These are phyloP conservation scores for Neonectria punicea DNA, from an alignment of 2,329 filamentous ascomycete genomes.

Conservation along the genomic window DNA sequence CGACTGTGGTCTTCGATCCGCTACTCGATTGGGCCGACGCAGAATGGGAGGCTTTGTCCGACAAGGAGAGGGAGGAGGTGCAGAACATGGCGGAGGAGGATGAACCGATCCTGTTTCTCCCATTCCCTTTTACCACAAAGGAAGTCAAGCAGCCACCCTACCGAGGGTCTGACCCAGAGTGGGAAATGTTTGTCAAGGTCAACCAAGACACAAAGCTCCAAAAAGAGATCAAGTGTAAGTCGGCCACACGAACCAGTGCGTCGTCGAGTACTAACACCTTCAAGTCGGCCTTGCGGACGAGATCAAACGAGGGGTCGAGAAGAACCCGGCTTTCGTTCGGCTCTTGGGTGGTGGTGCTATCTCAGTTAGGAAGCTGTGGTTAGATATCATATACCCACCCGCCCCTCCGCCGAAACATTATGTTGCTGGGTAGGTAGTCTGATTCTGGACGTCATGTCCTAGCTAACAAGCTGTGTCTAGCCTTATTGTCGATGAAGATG, in stretches of 20 bases:
- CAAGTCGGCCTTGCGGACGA: slow-evolving; percentile 48
- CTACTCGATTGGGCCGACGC: slow-evolving; percentile 55
- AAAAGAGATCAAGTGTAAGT: slow-evolving; percentile 59
- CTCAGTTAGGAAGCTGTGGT: slow-evolving; percentile 64
- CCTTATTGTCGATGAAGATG: slow-evolving; percentile 60
- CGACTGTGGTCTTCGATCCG: slow-evolving; percentile 57
- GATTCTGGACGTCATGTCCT: no score
- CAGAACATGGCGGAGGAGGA: slow-evolving; percentile 55
- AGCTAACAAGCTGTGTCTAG: slow-evolving; percentile 49
- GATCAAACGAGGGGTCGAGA: slow-evolving; percentile 52
- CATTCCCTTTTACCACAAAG: slow-evolving; percentile 68
- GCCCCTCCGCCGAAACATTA: slow-evolving; percentile 68
- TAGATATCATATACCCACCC: slow-evolving; percentile 70
- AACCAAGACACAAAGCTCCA: slow-evolving; percentile 62
- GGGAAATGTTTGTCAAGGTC: slow-evolving; percentile 68
- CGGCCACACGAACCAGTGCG: background rate
- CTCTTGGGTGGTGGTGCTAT: slow-evolving; percentile 59
- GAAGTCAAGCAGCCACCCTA: slow-evolving; percentile 62
- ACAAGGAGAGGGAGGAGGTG: slow-evolving; percentile 56
- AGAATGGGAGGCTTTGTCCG: slow-evolving; percentile 54
- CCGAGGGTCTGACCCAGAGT: slow-evolving; percentile 69
- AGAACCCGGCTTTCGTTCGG: slow-evolving; percentile 54
- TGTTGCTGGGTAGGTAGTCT: slow-evolving; percentile 64
- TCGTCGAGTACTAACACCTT: slow-evolving; percentile 24
- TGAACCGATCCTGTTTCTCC: slow-evolving; percentile 64